A percentile compares a stretch with the other conserved stretches of the same genome.
Evolutionary conservation across 208 protist genomes (phyloP).

Genomic region (Naegleria gruberi): DNA sequence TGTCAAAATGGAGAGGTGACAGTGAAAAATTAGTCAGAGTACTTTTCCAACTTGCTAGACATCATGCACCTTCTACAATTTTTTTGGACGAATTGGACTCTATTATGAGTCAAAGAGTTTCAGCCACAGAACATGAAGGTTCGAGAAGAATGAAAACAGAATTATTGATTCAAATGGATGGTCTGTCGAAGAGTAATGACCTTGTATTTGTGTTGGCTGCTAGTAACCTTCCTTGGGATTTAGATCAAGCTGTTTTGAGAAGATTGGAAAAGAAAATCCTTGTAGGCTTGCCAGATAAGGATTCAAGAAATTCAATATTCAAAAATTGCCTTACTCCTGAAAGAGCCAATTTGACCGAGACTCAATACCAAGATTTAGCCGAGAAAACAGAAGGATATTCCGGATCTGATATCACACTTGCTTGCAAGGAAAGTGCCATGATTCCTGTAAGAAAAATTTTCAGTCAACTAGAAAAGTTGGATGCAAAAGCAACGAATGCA

Average conservation of each 20-base stretch:
- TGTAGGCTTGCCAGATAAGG: constrained; percentile 63
- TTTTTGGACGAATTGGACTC: constrained; percentile 74
- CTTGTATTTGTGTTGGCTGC: constrained; percentile 77
- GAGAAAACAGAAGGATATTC: constrained; percentile 47
- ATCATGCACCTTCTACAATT: constrained; percentile 65
- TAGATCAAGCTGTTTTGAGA: constrained; percentile 80
- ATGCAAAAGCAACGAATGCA: background rate
- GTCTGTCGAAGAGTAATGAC: constrained; percentile 37
- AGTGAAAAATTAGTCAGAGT: constrained; percentile 68
- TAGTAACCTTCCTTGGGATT: constrained; percentile 82
- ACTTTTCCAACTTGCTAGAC: constrained; percentile 63
- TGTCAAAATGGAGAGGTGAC: constrained; percentile 69
- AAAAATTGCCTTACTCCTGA: background rate
- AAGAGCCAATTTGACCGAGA: background rate
- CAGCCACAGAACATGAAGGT: constrained; percentile 64
- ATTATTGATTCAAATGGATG: constrained; percentile 82
- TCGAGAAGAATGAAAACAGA: constrained; percentile 83
- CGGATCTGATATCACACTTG: constrained; percentile 48
- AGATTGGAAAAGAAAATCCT: constrained; percentile 78
- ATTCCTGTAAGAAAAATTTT: constrained; percentile 24
- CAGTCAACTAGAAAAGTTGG: background rate
- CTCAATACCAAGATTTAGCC: constrained; percentile 43
- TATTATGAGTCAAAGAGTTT: constrained; percentile 26
- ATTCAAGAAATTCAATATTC: constrained; percentile 59
- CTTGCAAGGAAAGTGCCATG: constrained; percentile 25